A percentile compares a stretch with the other conserved stretches of the same genome.
Evolutionary conservation across 192 early-diverging fungal genomes (phyloP).

Genomic region (Mortierella hygrophila): DNA sequence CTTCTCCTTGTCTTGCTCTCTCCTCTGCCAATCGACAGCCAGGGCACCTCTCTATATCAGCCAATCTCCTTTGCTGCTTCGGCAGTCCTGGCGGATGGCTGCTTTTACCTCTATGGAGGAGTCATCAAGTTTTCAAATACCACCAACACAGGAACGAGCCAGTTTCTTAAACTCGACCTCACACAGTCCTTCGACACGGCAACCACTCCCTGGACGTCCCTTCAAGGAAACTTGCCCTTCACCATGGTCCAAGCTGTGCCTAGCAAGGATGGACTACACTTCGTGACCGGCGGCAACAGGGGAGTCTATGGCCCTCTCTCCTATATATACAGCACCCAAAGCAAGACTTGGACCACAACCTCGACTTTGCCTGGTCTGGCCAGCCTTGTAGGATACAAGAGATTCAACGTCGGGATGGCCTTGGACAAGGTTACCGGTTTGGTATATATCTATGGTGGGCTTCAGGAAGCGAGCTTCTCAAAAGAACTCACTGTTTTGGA

Average conservation of each 20-base stretch:
- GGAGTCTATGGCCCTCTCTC: conserved; percentile 22
- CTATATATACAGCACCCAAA: conserved; percentile 23
- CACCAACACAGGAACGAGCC: conserved; percentile 18
- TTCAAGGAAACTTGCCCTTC: conserved; percentile 6
- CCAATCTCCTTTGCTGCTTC: conserved; percentile 28
- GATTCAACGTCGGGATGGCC: conserved; percentile 33
- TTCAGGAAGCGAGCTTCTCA: neutral
- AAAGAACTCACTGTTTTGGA: conserved; percentile 23
- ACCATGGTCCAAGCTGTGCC: conserved; percentile 31
- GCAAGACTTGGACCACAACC: conserved; percentile 12
- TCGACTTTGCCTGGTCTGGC: conserved; percentile 8
- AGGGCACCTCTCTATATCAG: conserved; percentile 1
- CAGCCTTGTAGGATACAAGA: conserved; percentile 22
- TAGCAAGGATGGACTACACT: conserved; percentile 23
- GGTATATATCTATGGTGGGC: conserved; percentile 40
- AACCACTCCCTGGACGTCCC: conserved; percentile 13
- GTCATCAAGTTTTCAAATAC: conserved; percentile 10
- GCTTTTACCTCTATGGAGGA: conserved; percentile 42
- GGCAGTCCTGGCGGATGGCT: conserved; percentile 38
- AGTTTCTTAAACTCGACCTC: conserved; percentile 41
- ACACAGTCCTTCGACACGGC: conserved; percentile 26
- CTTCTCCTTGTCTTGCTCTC: conserved; percentile 3
- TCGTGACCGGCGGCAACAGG: conserved; percentile 43
- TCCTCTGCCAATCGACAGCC: neutral
- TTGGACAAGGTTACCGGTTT: conserved; percentile 24